phyloP scores from a whole-genome alignment of 2,329 filamentous ascomycete species.

The Phaeophleospora eucalypticola region DNA sequence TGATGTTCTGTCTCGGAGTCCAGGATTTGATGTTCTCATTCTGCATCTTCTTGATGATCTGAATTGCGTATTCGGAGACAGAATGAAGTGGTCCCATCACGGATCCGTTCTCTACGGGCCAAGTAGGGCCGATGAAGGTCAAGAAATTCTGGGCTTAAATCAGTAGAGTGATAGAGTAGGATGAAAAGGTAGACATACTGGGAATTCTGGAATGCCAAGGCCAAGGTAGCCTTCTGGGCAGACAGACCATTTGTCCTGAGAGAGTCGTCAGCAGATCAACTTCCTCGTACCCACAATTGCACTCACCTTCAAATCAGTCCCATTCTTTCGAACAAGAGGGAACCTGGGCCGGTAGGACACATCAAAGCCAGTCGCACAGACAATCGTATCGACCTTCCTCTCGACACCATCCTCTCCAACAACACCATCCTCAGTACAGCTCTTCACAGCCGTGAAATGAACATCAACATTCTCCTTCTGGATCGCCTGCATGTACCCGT shows the following conservation, averaged over 20 bases:
- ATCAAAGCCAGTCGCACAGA: constrained; percentile 42
- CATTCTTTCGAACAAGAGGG: constrained; percentile 40
- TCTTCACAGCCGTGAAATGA: constrained; percentile 37
- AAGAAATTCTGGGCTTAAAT: constrained; percentile 32
- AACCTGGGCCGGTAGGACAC: constrained; percentile 37
- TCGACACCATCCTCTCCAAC: constrained; percentile 36
- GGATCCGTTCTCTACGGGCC: constrained; percentile 45
- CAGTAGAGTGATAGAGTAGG: background rate
- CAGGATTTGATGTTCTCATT: constrained; percentile 42
- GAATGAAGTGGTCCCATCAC: constrained; percentile 40
- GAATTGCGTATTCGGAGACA: constrained; percentile 40
- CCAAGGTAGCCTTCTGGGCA: constrained; percentile 41
- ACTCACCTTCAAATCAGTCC: constrained; percentile 34
- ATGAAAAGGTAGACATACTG: constrained; percentile 11
- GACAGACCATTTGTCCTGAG: constrained; percentile 36
- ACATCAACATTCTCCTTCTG: constrained; percentile 42
- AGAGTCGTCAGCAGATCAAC: background rate
- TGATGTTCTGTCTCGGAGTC: constrained; percentile 40
- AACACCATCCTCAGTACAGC: constrained; percentile 36
- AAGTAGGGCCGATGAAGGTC: constrained; percentile 34
- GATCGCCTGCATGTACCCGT: constrained; percentile 54
- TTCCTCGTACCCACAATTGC: background rate
- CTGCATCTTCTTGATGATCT: constrained; percentile 46
- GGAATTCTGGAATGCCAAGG: constrained; percentile 40
- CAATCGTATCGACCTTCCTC: constrained; percentile 46